These are phyloP conservation scores for Globisporangium splendens DNA, from an alignment of 352 stramenopile species.

Conservation along the genomic window DNA sequence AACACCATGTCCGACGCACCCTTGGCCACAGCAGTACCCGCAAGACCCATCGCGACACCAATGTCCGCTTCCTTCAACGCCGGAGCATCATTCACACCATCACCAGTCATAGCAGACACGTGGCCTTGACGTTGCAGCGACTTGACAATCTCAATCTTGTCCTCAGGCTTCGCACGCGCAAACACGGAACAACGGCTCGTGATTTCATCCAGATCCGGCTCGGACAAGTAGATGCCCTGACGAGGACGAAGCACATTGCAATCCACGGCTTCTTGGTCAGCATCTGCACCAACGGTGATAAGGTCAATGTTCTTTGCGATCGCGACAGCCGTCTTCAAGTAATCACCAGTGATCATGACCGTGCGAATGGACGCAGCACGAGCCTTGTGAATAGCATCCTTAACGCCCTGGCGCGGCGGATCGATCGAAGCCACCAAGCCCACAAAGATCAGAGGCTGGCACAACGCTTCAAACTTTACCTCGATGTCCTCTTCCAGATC, in stretches of 20 bases:
- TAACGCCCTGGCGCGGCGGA: conserved; percentile 58
- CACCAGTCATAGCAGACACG: conserved; percentile 95
- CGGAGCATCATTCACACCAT: conserved; percentile 98
- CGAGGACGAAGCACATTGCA: conserved; percentile 61
- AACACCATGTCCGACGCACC: conserved; percentile 98
- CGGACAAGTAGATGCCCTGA: conserved; percentile 47
- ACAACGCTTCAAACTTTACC: conserved; percentile 58
- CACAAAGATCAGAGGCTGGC: conserved; percentile 86
- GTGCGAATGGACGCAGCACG: conserved; percentile 59
- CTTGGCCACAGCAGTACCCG: conserved; percentile 97
- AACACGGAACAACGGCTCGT: conserved; percentile 85
- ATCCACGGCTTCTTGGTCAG: conserved; percentile 52
- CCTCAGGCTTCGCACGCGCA: conserved; percentile 92
- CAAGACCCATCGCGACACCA: conserved; percentile 95
- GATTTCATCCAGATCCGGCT: conserved; percentile 89
- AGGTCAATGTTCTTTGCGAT: conserved; percentile 94
- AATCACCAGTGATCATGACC: conserved; percentile 95
- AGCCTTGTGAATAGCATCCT: conserved; percentile 41
- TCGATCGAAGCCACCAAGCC: conserved; percentile 93
- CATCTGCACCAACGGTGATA: conserved; percentile 67
- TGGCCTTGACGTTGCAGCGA: conserved; percentile 89
- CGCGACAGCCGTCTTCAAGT: conserved; percentile 91
- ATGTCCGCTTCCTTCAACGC: conserved; percentile 96
- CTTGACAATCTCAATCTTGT: conserved; percentile 96
- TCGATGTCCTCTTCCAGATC: conserved; percentile 65